Conservation (phyloP, 2,329 filamentous ascomycete species). For the Monosporascus cannonballus region DNA sequence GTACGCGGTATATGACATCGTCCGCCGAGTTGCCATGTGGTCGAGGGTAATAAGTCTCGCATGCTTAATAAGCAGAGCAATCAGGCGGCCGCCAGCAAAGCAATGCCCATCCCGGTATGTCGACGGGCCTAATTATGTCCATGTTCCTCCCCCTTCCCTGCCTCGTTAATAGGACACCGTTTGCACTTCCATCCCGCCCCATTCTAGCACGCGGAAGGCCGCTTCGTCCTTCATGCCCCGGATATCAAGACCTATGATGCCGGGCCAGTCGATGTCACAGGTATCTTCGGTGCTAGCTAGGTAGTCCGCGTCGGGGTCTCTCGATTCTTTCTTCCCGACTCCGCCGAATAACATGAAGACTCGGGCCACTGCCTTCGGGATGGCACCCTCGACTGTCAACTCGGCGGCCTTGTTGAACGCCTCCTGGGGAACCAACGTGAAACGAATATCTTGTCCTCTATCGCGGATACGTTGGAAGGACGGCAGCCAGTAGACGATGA, state of each 20-base stretch:
- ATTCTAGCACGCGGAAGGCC: not conserved
- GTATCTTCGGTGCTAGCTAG: not conserved
- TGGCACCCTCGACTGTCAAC: not conserved
- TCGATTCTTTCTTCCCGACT: not conserved
- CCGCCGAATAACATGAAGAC: no score
- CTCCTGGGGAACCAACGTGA: constrained; percentile 3
- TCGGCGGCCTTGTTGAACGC: not conserved
- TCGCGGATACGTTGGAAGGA: constrained; percentile 3
- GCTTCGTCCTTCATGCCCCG: not conserved
- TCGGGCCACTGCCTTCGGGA: not conserved
- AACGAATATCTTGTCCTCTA: not conserved
- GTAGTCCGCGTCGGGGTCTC: not conserved
- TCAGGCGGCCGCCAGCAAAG: no score
- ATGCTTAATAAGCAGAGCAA: no score
- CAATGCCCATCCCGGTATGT: no score
- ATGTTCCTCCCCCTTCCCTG: not conserved
- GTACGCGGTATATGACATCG: no score
- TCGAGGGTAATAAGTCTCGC: no score
- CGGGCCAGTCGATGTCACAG: not conserved
- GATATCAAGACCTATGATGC: not conserved
- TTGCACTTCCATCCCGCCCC: not conserved
- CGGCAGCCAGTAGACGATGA: constrained; percentile 10
- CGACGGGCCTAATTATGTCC: no score
- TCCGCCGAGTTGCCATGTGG: no score
- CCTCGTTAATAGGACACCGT: not conserved